phyloP scores from a whole-genome alignment of 306 rosid genomes.

The Casuarina cunninghamiana region DNA sequence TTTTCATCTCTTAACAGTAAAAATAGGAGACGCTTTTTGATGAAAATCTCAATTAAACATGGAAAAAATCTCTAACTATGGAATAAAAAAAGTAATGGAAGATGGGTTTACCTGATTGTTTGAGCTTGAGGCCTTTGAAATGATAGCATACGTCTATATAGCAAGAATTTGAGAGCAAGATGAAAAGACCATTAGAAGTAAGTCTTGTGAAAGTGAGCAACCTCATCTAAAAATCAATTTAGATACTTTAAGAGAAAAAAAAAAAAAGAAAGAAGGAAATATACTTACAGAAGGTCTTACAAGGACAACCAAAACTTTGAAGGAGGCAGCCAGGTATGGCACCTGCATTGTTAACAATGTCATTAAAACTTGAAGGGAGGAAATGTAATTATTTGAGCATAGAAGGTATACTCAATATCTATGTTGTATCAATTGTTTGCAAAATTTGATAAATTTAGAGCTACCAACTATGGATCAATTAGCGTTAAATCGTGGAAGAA shows the following conservation, averaged over 20 bases:
- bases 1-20: background rate
- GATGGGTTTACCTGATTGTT: constrained; percentile 57
- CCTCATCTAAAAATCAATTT: background rate
- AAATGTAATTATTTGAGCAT: background rate
- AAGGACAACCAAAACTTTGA: constrained; percentile 62
- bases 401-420: background rate
- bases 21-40: background rate
- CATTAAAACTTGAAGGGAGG: background rate
- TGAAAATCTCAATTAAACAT: background rate
- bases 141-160: constrained; percentile 71
- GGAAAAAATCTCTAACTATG: background rate
- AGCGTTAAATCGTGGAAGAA: background rate
- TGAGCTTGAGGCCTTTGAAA: constrained; percentile 74
- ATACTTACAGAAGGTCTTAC: constrained; percentile 74
- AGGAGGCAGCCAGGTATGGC: constrained; percentile 70
- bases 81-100: background rate
- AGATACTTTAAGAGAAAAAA: background rate
- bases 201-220: constrained; percentile 5
- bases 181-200: constrained; percentile 17
- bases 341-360: constrained; percentile 50
- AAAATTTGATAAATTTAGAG: background rate
- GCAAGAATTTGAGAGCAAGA: constrained; percentile 23
- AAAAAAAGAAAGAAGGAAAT: background rate
- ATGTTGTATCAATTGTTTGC: background rate
- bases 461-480: background rate